Evolutionary conservation across 2,329 filamentous ascomycete species (phyloP).

Genomic region (Fusarium continuum): DNA sequence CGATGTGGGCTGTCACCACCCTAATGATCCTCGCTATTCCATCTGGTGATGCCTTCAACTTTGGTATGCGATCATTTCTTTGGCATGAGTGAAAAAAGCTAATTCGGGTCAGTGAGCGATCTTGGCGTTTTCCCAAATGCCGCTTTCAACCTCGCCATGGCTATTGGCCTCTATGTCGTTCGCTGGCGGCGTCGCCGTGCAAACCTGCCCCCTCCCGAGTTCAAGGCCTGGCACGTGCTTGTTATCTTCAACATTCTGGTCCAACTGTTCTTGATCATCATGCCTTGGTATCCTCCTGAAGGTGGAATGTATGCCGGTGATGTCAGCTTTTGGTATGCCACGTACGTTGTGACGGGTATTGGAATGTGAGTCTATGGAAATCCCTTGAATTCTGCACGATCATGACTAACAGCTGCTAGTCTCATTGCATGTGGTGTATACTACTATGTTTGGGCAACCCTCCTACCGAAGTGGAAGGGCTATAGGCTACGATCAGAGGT

Average conservation of each 20-base stretch:
- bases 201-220: slow-evolving; percentile 59
- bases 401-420: slow-evolving; percentile 44
- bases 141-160: slow-evolving; percentile 66
- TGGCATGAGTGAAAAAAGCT: not conserved
- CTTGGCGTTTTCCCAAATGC: slow-evolving; percentile 66
- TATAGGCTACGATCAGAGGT: slow-evolving; percentile 65
- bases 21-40: slow-evolving; percentile 69
- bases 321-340: slow-evolving; percentile 79
- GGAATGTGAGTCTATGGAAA: slow-evolving; percentile 63
- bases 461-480: slow-evolving; percentile 60
- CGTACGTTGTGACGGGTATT: slow-evolving; percentile 72
- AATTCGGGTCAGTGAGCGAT: slow-evolving; percentile 62
- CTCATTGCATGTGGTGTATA: slow-evolving; percentile 64
- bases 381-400: no score
- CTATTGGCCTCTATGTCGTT: slow-evolving; percentile 65
- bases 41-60: slow-evolving; percentile 71
- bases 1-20: slow-evolving; percentile 66
- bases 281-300: slow-evolving; percentile 76
- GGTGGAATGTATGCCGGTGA: slow-evolving; percentile 67
- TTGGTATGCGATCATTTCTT: slow-evolving; percentile 51
- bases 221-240: slow-evolving; percentile 66
- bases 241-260: slow-evolving; percentile 68
- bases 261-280: slow-evolving; percentile 70
- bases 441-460: slow-evolving; percentile 66
- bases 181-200: slow-evolving; percentile 62